A percentile compares a stretch with the other conserved stretches of the same genome.
Conservation (phyloP, 1,284 basidiomycete species). For the Megacollybia platyphylla region DNA sequence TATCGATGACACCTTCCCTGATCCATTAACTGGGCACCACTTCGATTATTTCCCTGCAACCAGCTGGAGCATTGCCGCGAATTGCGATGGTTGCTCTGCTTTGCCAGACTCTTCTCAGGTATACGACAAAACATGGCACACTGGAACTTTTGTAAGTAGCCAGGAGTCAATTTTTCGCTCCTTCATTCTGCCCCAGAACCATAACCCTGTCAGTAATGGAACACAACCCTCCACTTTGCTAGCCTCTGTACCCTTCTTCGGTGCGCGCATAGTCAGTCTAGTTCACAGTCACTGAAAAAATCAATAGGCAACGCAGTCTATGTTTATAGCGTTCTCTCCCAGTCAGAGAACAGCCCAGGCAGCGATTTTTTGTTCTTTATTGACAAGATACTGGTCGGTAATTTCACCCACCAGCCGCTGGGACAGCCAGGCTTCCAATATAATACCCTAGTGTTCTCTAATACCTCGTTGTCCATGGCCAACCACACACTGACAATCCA, state of each 20-base stretch:
- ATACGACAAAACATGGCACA: constrained; percentile 14
- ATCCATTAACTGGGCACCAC: constrained; percentile 11
- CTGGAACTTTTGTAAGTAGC: constrained; percentile 10
- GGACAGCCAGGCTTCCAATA: constrained; percentile 7
- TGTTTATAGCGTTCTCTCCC: constrained; percentile 16
- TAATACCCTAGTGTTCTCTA: constrained; percentile 13
- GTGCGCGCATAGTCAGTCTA: constrained; percentile 8
- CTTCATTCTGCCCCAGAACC: not conserved
- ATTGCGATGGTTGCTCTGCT: constrained; percentile 9
- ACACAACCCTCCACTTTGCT: constrained; percentile 7
- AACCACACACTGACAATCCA: constrained; percentile 19
- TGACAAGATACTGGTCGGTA: constrained; percentile 11
- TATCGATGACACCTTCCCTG: constrained; percentile 18
- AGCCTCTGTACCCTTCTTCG: constrained; percentile 14
- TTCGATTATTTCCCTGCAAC: constrained; percentile 14
- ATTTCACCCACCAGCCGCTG: constrained; percentile 8
- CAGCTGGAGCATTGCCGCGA: constrained; percentile 13
- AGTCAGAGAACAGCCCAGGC: constrained; percentile 1
- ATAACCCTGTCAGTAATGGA: not conserved
- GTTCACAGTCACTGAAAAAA: not conserved
- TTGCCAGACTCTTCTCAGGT: constrained; percentile 7
- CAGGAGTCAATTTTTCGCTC: not conserved
- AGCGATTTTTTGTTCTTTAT: constrained; percentile 17
- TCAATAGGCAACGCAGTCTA: constrained; percentile 16
- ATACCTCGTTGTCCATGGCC: constrained; percentile 9